phyloP scores from a whole-genome alignment of 169 alveolate species.

The Besnoitia besnoiti region DNA sequence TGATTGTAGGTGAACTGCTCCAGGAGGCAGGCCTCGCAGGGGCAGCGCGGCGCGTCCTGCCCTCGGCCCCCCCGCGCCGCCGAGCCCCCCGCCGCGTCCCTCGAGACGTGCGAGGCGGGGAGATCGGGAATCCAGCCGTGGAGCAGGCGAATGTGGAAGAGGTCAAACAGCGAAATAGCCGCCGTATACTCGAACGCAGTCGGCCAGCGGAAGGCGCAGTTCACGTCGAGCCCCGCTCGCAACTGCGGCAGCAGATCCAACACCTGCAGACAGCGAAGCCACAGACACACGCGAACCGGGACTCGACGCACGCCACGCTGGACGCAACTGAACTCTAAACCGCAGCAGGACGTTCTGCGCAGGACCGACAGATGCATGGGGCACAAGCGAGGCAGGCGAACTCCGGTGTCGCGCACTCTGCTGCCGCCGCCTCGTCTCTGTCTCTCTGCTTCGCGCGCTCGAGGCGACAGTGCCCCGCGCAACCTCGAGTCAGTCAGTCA shows the following conservation, averaged over 20 bases:
- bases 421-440: neutral
- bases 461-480: no score
- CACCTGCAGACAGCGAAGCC: conserved; percentile 44
- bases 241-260: conserved; percentile 56
- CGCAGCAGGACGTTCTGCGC: no score
- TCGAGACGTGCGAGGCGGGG: neutral
- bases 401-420: neutral
- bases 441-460: neutral
- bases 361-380: neutral
- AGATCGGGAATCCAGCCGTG: conserved; percentile 57
- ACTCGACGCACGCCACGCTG: no score
- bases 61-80: neutral
- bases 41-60: neutral
- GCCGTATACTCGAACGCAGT: conserved; percentile 58
- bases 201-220: conserved; percentile 42
- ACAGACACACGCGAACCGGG: no score
- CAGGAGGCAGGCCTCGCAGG: conserved; percentile 38
- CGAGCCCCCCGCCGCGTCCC: neutral
- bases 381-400: neutral
- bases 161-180: conserved; percentile 55
- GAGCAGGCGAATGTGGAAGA: conserved; percentile 38
- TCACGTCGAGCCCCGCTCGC: conserved; percentile 56
- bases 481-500: no score
- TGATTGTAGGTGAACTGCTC: conserved; percentile 34
- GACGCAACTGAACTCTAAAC: no score